Evolutionary conservation across 1,284 basidiomycete genomes (phyloP).

Genomic region (Tremellales sp.): DNA sequence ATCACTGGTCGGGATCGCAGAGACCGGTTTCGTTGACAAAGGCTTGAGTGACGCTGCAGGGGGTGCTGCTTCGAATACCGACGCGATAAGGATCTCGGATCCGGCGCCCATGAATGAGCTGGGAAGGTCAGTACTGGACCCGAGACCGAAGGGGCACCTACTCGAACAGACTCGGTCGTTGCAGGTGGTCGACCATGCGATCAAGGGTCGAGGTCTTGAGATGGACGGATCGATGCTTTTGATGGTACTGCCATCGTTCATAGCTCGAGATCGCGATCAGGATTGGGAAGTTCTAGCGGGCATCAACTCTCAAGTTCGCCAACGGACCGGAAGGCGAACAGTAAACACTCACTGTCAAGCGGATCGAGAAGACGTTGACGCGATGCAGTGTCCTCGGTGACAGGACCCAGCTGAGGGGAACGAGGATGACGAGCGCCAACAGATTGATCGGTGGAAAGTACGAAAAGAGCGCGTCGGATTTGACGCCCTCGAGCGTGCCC

Average conservation of each 20-base stretch:
- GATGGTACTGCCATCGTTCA: conserved; percentile 57
- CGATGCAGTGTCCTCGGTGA: conserved; percentile 70
- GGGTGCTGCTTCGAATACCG: conserved; percentile 43
- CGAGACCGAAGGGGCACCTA: conserved; percentile 15
- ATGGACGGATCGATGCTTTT: conserved; percentile 20
- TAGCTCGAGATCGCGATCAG: conserved; percentile 73
- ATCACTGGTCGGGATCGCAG: conserved; percentile 1
- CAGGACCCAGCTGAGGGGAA: conserved; percentile 68
- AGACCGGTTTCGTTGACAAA: background rate
- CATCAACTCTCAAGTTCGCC: conserved; percentile 6
- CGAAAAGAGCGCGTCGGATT: conserved; percentile 82
- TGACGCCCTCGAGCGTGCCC: conserved; percentile 82
- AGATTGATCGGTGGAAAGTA: conserved; percentile 68
- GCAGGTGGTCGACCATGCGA: conserved; percentile 8
- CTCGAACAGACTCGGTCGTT: conserved; percentile 32
- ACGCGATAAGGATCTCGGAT: conserved; percentile 37
- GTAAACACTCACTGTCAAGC: conserved; percentile 55
- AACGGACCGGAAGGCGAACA: background rate
- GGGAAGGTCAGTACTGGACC: conserved; percentile 2
- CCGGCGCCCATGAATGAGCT: conserved; percentile 44
- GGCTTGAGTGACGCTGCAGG: too few species aligned
- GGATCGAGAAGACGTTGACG: conserved; percentile 76
- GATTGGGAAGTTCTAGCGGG: conserved; percentile 64
- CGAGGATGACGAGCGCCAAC: conserved; percentile 65
- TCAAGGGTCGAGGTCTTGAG: conserved; percentile 23